Evolutionary conservation across 768 basidiomycete genomes (phyloP).

Genomic region (Leccinum arenicola): DNA sequence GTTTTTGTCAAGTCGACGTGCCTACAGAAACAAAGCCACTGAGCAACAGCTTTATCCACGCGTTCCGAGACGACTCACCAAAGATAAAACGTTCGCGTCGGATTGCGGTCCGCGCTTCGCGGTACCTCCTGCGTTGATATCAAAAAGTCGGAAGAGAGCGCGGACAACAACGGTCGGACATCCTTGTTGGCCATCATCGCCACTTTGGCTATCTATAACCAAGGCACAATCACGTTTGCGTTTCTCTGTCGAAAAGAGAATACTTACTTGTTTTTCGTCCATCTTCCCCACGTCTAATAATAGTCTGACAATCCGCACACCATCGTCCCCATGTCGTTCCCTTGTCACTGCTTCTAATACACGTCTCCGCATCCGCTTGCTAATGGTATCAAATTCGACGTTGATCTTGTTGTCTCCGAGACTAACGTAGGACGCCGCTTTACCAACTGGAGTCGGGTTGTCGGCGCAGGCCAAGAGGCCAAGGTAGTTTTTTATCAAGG

Average conservation of each 20-base stretch:
- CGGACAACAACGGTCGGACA: constrained; percentile 58
- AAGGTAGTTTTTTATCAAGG: no score
- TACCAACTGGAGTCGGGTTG: no score
- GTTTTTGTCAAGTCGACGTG: constrained; percentile 85
- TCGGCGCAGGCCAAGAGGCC: constrained; percentile 58
- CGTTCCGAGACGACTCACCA: constrained; percentile 52
- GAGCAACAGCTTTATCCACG: background rate
- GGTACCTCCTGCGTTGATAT: constrained; percentile 94
- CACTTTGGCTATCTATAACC: constrained; percentile 37
- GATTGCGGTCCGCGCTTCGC: constrained; percentile 85
- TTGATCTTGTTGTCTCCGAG: no score
- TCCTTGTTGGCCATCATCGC: constrained; percentile 92
- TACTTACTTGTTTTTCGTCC: constrained; percentile 38
- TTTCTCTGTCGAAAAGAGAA: background rate
- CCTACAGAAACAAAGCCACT: constrained; percentile 44
- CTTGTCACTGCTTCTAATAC: constrained; percentile 43
- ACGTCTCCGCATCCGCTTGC: constrained; percentile 48
- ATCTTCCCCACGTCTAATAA: constrained; percentile 83
- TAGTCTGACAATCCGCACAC: constrained; percentile 73
- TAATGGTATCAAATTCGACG: no score
- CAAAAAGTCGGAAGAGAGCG: constrained; percentile 75
- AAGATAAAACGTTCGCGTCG: constrained; percentile 85
- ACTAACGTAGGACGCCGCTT: no score
- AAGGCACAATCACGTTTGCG: rapidly evolving
- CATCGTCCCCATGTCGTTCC: no score